A percentile compares a stretch with the other conserved stretches of the same genome.
Evolutionary conservation across 306 rosid species (phyloP).

Genomic region (Benincasa hispida): DNA sequence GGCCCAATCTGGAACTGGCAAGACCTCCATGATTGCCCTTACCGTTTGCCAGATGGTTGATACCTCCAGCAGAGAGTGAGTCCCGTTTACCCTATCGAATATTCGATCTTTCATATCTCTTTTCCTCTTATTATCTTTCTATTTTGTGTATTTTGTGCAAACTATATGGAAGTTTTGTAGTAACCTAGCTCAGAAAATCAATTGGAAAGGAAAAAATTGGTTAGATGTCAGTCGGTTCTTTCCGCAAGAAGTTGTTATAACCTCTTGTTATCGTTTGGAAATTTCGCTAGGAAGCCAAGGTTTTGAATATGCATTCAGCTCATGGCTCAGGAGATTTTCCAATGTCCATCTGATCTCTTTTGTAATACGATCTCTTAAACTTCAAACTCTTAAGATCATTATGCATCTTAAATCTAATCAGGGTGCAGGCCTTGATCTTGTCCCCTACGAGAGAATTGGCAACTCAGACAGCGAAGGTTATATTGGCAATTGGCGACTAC

Average conservation of each 20-base stretch:
- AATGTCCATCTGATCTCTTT: neutral
- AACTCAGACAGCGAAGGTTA: constrained; percentile 83
- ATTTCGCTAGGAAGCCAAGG: neutral
- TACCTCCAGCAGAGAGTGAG: constrained; percentile 67
- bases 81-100: neutral
- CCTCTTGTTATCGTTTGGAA: neutral
- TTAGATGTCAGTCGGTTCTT: neutral
- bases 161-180: neutral
- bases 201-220: neutral
- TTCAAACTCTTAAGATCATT: neutral
- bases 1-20: constrained; percentile 98
- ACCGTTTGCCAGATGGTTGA: constrained; percentile 88
- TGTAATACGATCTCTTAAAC: neutral
- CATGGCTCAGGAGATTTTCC: neutral
- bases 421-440: constrained; percentile 84
- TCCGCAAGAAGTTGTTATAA: neutral
- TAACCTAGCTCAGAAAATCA: neutral
- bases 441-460: constrained; percentile 98
- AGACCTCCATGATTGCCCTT: constrained; percentile 93
- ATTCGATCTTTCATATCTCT: neutral
- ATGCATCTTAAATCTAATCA: constrained; percentile 10
- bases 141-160: neutral
- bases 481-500: constrained; percentile 79
- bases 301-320: neutral
- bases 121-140: neutral